Evolutionary conservation across 2,329 filamentous ascomycete genomes (phyloP).

Genomic region (Trichocomaceae sp.): DNA sequence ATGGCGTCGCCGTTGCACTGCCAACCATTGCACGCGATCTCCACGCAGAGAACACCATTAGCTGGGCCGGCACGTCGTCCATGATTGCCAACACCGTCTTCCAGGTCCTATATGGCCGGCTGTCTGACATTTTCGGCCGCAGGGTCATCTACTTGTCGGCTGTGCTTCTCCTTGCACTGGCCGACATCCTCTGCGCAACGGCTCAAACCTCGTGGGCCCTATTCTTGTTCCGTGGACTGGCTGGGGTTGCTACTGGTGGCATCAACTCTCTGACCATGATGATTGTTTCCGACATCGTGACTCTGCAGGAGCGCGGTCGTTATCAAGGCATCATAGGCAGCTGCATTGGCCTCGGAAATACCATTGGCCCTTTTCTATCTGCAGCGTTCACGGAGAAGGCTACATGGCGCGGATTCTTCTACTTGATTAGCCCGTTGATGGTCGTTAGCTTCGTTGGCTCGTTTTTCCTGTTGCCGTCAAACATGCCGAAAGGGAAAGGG

Average conservation of each 20-base stretch:
- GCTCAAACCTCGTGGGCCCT: constrained; percentile 51
- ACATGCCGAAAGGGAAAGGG: constrained; percentile 41
- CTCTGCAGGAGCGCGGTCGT: constrained; percentile 52
- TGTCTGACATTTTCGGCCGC: constrained; percentile 56
- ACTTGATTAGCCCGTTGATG: constrained; percentile 49
- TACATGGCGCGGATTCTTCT: constrained; percentile 44
- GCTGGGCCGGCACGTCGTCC: constrained; percentile 66
- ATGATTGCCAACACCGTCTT: constrained; percentile 60
- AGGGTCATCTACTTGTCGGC: constrained; percentile 53
- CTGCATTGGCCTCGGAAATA: constrained; percentile 41
- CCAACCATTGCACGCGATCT: constrained; percentile 48
- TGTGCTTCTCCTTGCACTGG: constrained; percentile 48
- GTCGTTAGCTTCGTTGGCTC: constrained; percentile 43
- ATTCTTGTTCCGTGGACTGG: constrained; percentile 55
- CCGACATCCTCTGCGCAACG: constrained; percentile 54
- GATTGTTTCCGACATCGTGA: constrained; percentile 55
- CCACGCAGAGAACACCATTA: constrained; percentile 44
- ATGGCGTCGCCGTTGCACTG: constrained; percentile 48
- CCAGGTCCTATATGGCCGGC: constrained; percentile 56
- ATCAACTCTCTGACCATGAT: constrained; percentile 55
- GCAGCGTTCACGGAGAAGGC: constrained; percentile 38
- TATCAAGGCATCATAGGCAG: constrained; percentile 44
- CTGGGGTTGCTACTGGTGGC: constrained; percentile 56
- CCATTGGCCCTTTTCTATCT: constrained; percentile 43
- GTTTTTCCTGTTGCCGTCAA: constrained; percentile 48